Base-by-base conservation (phyloP, 176 grass and related monocot genomes). In the Raddia guianensis region DNA sequence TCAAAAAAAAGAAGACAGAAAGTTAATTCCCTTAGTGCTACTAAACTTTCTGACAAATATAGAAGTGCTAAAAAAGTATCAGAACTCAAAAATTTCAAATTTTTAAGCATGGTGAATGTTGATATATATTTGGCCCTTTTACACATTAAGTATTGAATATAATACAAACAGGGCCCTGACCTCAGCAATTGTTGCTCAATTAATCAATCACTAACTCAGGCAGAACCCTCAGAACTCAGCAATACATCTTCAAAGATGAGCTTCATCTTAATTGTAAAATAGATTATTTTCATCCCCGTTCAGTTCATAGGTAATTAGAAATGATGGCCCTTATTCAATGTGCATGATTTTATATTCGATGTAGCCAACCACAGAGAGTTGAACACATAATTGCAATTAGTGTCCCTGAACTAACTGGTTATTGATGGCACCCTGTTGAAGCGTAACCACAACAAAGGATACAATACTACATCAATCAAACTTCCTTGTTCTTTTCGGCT, bases 331-430 rank as follows among this genome's bases (percentile, higher is more conserved):
- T 80, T 42, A 67, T 58, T 55, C 18, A 80, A 63, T 11, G 27
- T 7, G 34, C 35, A 70, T 57, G 27, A 33, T 34, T 86, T 76
- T 50, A 27, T 47, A 69, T 76, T 66, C 15, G 3, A 27, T 70
- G 54, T 20, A 34, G 46, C 76, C 43, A 64, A 55, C 55, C 19
- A 66, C 65, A 63, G 20, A 69, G 45, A 83, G 37, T 66, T 49
- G 11, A 88, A 85, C 45, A 68, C 11, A 54, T 70, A 61, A 14
- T 53, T 74, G 61, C 68, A 68, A 78, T 73, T 48, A n/a, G 50
- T 74, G 62, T 47, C 18, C 62, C 34, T 63, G 5, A 69, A 66
- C 66, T 77, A 83, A 74, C 15, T 79, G 76, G 49, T 84, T 34
- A 69, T n/a, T 47, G 55, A 70, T 89, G 16, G 47, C 63, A 69